Base-by-base conservation (phyloP, 2,329 filamentous ascomycete genomes). In the Hypoxylon sp. region DNA sequence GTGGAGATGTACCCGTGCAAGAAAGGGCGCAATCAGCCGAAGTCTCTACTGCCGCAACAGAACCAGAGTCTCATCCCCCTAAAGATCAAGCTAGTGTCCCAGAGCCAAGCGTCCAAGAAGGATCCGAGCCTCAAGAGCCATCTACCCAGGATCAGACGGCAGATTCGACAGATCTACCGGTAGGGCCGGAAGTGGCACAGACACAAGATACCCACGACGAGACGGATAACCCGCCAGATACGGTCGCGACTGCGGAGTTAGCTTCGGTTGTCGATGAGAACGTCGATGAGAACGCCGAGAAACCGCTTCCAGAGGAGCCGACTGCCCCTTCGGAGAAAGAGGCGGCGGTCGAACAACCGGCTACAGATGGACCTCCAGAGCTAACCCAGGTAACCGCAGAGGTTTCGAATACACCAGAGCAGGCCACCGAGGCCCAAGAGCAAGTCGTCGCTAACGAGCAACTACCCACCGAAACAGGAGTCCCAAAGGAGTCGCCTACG, bases 181-280 rank as follows among this genome's bases (percentile, higher is more conserved):
- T 31, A 21, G 21, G 44, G 27, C 52, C 15, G 15, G 52, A 54
- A 42, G 32, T 7, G 52, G 15, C 8, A 2, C 15, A 54, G 17
- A 21, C 19, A 44, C 39, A 44, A 19, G 52, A 44, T n/a, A 29
- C 15, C 21, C 35, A 54, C 37, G 35, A 54, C 39, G 17, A 54
- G 52, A 15, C 31, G 35, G 52, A 54, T 37, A 42, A 1, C 6
- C 5, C 7, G 8, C 15, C 24, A 27, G 35, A 29, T 44, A 13
- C 52, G 19, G 37, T 15, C 6, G 13, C 52, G 35, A 17, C 19
- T 54, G 19, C 11, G 4, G 27, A 44, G 15, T 17, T 35, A 7
- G 35, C 8, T 42, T 7, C 35, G 27, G 21, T 24, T 35, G 17
- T 19, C 32, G 13, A 54, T 42, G 51, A 54, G 4, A 29, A n/a